Conservation (phyloP, 2,329 filamentous ascomycete species). For the Magnaporthiopsis incrustans region DNA sequence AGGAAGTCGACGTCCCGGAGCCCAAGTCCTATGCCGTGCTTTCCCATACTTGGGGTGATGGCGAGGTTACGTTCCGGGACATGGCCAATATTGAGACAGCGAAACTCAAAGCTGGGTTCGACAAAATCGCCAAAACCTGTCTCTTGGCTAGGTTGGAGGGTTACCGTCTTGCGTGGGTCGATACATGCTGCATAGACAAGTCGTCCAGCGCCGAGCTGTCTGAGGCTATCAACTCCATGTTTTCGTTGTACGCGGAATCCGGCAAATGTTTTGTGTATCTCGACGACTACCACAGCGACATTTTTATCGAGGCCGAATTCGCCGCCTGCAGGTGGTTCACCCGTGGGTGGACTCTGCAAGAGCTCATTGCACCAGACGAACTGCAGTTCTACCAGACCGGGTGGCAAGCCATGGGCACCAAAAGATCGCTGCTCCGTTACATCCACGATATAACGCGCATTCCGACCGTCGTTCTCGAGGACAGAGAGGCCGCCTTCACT, state of each 20-base stretch:
- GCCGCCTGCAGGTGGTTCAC: slow-evolving; percentile 14
- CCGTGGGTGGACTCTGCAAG: slow-evolving; percentile 17
- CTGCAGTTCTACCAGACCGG: slow-evolving; percentile 13
- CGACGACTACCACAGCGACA: slow-evolving; percentile 9
- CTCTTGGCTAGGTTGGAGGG: background rate
- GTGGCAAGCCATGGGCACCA: slow-evolving; percentile 13
- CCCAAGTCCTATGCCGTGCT: slow-evolving; percentile 12
- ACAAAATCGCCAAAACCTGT: slow-evolving; percentile 4
- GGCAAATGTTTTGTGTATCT: slow-evolving; percentile 16
- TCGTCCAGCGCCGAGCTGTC: slow-evolving; percentile 17
- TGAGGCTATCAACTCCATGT: slow-evolving; percentile 15
- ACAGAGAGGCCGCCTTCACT: slow-evolving; percentile 4
- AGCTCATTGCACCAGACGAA: slow-evolving; percentile 13
- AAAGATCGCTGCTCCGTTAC: background rate
- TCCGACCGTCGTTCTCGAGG: background rate
- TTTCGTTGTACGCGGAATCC: slow-evolving; percentile 16
- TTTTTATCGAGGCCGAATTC: background rate
- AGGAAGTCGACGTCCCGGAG: slow-evolving; percentile 8
- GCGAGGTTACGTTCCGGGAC: slow-evolving; percentile 12
- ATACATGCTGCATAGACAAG: slow-evolving; percentile 22
- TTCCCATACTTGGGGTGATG: slow-evolving; percentile 13
- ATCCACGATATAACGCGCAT: slow-evolving; percentile 2
- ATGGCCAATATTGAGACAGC: slow-evolving; percentile 7
- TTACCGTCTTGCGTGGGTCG: slow-evolving; percentile 13
- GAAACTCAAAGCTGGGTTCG: slow-evolving; percentile 12